Evolutionary conservation across 805 yeast genomes (phyloP), one percentile per base, ranked within the genome.

Genomic region (Myxozyma neglecta): DNA sequence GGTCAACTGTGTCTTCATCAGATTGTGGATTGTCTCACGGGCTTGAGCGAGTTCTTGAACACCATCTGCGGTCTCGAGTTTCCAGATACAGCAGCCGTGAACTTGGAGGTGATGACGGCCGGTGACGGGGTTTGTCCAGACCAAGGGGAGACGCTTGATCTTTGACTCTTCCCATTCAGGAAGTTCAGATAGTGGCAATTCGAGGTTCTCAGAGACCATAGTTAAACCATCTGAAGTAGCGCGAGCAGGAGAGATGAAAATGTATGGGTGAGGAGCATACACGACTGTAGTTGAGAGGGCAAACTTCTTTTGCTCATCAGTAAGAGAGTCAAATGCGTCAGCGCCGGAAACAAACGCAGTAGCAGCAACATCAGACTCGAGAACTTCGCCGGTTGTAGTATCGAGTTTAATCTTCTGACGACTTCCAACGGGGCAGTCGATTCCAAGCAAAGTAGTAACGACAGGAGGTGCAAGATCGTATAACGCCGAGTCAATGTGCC

Each of bases 401-500:
- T 83, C 90, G 70, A 90, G 90, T 55, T 80, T 80, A 68, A 90
- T 84, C 34, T 74, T 83, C 63, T 80, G 84, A 24, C 64, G 60
- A 18, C 52, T 46, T 67, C 83, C 85, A n/a, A 80, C 76, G 6
- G 96, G 96, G 14, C 89, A 93, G 70, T 85, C 82, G 64, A 90
- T 84, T 3, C 96, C 97, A 56, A 90, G 79, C 64, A 90, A 80
- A 1, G 96, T 90, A 13, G 97, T 90, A 42, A 87, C 88, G 68
- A 87, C 83, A 36, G 97, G 97, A 35, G 97, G 96, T 14, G 92
- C 84, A 68, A 90, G 80, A 42, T 84, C 96, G 70, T 90, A 90
- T 45, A 90, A 80, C 4, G 97, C 97, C 42, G 94, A 86, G 75
- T 90, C 97, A 67, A 90, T 89, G 76, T 90, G 97, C 97, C 97